A percentile compares a stretch with the other conserved stretches of the same genome.
These are phyloP conservation scores for Annulohypoxylon maeteangense DNA, from an alignment of 495 filamentous ascomycete species.

Conservation along the genomic window DNA sequence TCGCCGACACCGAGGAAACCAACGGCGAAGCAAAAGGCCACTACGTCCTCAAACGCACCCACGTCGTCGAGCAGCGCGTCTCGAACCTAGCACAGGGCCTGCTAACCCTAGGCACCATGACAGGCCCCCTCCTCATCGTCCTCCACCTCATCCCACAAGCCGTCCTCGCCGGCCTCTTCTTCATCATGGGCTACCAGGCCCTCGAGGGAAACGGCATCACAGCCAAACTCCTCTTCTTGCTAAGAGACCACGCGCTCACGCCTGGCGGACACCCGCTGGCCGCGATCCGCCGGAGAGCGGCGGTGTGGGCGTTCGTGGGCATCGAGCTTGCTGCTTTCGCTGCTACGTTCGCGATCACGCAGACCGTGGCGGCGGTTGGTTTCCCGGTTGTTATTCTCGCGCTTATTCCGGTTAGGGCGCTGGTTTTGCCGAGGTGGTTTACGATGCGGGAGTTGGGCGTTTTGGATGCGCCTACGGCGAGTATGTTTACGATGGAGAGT, in stretches of 20 bases:
- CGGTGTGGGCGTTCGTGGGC: slow-evolving; percentile 79
- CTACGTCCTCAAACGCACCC: slow-evolving; percentile 68
- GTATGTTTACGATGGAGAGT: slow-evolving; percentile 86
- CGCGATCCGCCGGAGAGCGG: slow-evolving; percentile 65
- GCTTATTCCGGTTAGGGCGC: slow-evolving; percentile 79
- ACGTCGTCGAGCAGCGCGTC: slow-evolving; percentile 90
- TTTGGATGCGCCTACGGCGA: slow-evolving; percentile 84
- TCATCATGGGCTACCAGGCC: slow-evolving; percentile 91
- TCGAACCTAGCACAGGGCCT: slow-evolving; percentile 89
- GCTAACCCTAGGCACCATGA: slow-evolving; percentile 87
- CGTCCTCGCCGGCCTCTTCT: slow-evolving; percentile 91
- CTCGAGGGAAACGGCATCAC: slow-evolving; percentile 85
- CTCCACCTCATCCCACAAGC: slow-evolving; percentile 87
- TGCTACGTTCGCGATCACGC: slow-evolving; percentile 92
- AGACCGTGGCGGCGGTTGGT: slow-evolving; percentile 93
- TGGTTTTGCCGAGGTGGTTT: slow-evolving; percentile 78
- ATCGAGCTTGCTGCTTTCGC: slow-evolving; percentile 84
- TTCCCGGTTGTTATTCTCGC: slow-evolving; percentile 89
- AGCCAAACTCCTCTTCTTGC: slow-evolving; percentile 79
- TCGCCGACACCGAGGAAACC: slow-evolving; percentile 65
- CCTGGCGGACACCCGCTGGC: slow-evolving; percentile 73
- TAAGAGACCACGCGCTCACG: slow-evolving; percentile 73
- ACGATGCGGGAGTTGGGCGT: slow-evolving; percentile 71
- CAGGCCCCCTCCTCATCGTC: slow-evolving; percentile 82
- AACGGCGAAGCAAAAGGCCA: slow-evolving; percentile 63